Evolutionary conservation across 257 asterid genomes (phyloP).

Genomic region (Cinchona pubescens): DNA sequence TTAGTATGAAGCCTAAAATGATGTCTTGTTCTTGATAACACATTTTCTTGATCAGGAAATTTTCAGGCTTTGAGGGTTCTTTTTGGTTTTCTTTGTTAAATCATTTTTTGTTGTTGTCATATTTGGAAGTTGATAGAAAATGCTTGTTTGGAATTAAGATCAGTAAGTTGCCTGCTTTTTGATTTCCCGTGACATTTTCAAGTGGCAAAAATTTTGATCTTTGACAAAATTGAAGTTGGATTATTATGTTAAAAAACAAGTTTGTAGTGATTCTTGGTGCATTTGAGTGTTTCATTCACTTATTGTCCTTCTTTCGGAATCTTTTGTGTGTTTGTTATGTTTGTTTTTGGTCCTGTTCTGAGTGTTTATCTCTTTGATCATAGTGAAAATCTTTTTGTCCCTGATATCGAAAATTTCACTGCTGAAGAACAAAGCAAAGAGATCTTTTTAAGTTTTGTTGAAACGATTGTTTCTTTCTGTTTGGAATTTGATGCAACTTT

Average conservation of each 20-base stretch:
- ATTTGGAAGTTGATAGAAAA: neutral
- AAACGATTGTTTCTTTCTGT: too few species aligned
- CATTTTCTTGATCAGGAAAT: slow-evolving; percentile 27
- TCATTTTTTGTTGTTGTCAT: neutral
- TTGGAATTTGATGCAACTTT: too few species aligned
- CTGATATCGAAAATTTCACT: neutral
- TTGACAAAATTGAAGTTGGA: neutral
- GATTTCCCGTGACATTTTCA: slow-evolving; percentile 1
- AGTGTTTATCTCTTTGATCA: neutral
- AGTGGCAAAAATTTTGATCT: slow-evolving; percentile 13
- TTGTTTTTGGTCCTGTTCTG: neutral
- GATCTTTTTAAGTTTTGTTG: neutral
- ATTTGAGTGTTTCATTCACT: neutral
- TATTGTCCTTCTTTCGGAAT: neutral
- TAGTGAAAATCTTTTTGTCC: neutral
- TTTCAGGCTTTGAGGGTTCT: neutral
- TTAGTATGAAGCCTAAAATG: neutral
- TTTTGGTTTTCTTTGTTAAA: neutral
- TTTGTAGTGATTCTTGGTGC: neutral
- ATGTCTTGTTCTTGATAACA: neutral
- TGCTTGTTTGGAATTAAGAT: neutral
- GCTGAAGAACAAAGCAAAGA: neutral
- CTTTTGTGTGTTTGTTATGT: neutral
- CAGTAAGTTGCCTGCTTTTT: neutral
- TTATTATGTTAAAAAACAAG: neutral